phyloP scores from a whole-genome alignment of 1,284 basidiomycete genomes.

The Cerioporus squamosus region DNA sequence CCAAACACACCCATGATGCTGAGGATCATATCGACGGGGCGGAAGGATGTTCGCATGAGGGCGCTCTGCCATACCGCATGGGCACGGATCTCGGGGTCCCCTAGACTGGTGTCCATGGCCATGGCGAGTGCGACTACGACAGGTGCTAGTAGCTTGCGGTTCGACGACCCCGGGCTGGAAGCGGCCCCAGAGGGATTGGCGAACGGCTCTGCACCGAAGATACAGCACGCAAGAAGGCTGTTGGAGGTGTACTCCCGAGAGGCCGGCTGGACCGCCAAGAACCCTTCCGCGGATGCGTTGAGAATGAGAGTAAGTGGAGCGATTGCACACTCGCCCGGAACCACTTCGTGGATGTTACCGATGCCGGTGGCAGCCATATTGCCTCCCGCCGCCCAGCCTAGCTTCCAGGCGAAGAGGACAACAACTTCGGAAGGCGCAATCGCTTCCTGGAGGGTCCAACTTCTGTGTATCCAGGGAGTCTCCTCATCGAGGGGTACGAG shows the following conservation, averaged over 20 bases:
- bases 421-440: slow-evolving; percentile 6
- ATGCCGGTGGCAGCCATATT: slow-evolving; percentile 5
- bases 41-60: slow-evolving; percentile 28
- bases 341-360: slow-evolving; percentile 1
- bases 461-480: slow-evolving; percentile 19
- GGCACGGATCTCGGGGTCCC: background rate
- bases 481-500: slow-evolving; percentile 14
- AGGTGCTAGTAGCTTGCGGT: background rate
- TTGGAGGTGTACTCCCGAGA: background rate
- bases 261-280: background rate
- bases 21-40: slow-evolving; percentile 32
- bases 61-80: slow-evolving; percentile 27
- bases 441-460: slow-evolving; percentile 16
- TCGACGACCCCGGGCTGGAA: no score
- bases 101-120: slow-evolving; percentile 5
- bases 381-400: background rate
- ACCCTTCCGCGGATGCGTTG: background rate
- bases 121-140: slow-evolving; percentile 6
- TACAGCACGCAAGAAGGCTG: background rate
- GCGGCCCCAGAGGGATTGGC: no score
- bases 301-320: background rate
- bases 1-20: slow-evolving; percentile 34
- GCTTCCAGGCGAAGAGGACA: slow-evolving; percentile 12
- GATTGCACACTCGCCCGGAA: background rate
- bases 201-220: no score